Evolutionary conservation across 345 rosid species (phyloP).

Genomic region (Cardamine chenopodiifolia): DNA sequence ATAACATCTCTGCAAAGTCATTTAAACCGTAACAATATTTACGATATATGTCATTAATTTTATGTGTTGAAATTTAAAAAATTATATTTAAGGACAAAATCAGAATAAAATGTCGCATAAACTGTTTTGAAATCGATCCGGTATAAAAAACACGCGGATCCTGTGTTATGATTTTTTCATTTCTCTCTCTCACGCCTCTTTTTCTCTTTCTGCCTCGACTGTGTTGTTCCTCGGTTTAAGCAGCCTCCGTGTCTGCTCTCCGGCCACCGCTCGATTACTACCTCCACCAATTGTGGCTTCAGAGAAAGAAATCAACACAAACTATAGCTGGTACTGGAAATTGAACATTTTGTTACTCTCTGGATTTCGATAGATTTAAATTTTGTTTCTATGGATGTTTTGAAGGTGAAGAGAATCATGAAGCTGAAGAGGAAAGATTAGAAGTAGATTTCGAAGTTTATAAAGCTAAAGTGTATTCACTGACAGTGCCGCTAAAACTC

Average conservation of each 20-base stretch:
- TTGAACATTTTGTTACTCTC: not conserved
- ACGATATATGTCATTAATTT: too few relatives aligned
- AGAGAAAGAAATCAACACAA: constrained; percentile 21
- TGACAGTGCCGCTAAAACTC: constrained; percentile 66
- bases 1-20: too few relatives aligned
- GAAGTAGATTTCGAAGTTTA: constrained; percentile 67
- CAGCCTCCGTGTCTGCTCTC: constrained; percentile 46
- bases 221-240: constrained; percentile 49
- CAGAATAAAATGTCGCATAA: too few relatives aligned
- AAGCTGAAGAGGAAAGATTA: constrained; percentile 48
- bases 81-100: too few relatives aligned
- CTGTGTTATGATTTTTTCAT: too few relatives aligned
- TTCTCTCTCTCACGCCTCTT: too few relatives aligned
- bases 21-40: too few relatives aligned
- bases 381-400: not conserved
- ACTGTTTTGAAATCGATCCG: too few relatives aligned
- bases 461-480: constrained; percentile 72
- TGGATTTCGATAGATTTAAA: constrained; percentile 1
- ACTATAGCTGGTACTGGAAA: not conserved
- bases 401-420: constrained; percentile 30
- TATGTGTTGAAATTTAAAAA: too few relatives aligned
- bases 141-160: too few relatives aligned
- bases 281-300: constrained; percentile 28
- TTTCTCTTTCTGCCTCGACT: constrained; percentile 60
- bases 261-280: constrained; percentile 45